Conservation (phyloP, 139 green algal species). For the Chara braunii region DNA sequence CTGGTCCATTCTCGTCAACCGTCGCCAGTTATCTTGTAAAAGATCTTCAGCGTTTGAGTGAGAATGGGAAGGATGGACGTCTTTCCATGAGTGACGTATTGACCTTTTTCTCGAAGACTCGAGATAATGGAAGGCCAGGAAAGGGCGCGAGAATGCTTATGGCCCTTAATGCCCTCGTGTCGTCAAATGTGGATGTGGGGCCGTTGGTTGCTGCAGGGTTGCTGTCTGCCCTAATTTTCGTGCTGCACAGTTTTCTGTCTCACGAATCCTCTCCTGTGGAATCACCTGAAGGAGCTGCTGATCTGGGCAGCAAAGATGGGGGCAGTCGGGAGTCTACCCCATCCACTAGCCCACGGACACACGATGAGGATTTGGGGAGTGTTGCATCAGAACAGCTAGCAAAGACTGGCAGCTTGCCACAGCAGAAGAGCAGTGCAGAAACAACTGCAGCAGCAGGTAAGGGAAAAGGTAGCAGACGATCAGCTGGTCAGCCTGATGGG, state of each 20-base stretch:
- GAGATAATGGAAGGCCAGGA: not conserved
- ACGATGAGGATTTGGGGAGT: too few species aligned
- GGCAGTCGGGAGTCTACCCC: not conserved
- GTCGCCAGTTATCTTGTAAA: not conserved
- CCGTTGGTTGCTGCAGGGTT: constrained; percentile 18
- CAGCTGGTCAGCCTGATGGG: not conserved
- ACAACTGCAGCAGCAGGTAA: not conserved
- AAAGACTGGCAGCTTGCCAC: constrained; percentile 1
- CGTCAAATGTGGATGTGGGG: constrained; percentile 14
- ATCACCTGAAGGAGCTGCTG: not conserved
- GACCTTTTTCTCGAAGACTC: not conserved
- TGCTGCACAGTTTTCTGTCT: not conserved
- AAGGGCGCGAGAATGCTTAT: not conserved
- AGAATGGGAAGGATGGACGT: not conserved
- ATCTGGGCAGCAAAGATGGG: constrained; percentile 6
- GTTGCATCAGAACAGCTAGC: constrained; percentile 1
- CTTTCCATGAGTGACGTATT: not conserved
- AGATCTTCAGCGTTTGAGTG: not conserved
- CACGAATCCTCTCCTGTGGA: not conserved
- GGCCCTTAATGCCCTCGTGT: too few species aligned
- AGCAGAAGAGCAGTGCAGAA: not conserved
- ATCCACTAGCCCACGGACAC: too few species aligned
- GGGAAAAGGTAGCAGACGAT: not conserved
- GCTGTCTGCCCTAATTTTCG: constrained; percentile 21
- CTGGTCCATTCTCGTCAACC: not conserved